Percentiles rank a stretch among this genome's conserved stretches.
These are phyloP conservation scores for Clavariopsis aquatica DNA, from an alignment of 495 filamentous ascomycete genomes.

Conservation along the genomic window DNA sequence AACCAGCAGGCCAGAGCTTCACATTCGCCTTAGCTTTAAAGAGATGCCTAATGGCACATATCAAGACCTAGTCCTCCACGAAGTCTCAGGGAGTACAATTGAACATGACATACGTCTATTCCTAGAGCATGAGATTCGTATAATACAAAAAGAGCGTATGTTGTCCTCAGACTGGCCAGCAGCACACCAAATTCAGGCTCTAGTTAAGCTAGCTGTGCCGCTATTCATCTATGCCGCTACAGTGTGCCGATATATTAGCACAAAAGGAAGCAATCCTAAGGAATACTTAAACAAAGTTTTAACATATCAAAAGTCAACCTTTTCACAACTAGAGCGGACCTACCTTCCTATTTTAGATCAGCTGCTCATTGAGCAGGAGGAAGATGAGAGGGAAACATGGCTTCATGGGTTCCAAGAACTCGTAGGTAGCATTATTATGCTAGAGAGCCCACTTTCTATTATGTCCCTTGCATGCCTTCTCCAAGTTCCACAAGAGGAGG, in stretches of 20 bases:
- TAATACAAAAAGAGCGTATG: slow-evolving; percentile 5
- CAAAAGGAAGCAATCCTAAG: slow-evolving; percentile 19
- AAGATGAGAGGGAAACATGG: slow-evolving; percentile 23
- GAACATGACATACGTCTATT: slow-evolving; percentile 34
- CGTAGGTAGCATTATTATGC: slow-evolving; percentile 44
- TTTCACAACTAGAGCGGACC: slow-evolving; percentile 30
- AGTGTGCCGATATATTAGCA: slow-evolving; percentile 20
- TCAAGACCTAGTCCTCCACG: background rate
- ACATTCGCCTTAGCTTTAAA: background rate
- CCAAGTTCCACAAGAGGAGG: slow-evolving; percentile 11
- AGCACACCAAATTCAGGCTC: slow-evolving; percentile 32
- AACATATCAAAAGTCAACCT: slow-evolving; percentile 20
- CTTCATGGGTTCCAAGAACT: slow-evolving; percentile 37
- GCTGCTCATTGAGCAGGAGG: slow-evolving; percentile 29
- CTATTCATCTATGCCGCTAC: slow-evolving; percentile 2
- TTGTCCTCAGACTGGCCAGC: slow-evolving; percentile 48
- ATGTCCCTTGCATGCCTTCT: slow-evolving; percentile 39
- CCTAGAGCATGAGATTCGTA: slow-evolving; percentile 26
- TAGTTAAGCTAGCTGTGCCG: slow-evolving; percentile 46
- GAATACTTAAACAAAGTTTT: slow-evolving; percentile 26
- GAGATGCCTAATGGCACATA: background rate
- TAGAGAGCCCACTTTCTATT: slow-evolving; percentile 41
- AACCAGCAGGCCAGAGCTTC: slow-evolving; percentile 1
- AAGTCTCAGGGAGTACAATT: background rate
- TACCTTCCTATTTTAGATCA: slow-evolving; percentile 39